Conservation (phyloP, 306 rosid species). For the Malus sieversii region DNA sequence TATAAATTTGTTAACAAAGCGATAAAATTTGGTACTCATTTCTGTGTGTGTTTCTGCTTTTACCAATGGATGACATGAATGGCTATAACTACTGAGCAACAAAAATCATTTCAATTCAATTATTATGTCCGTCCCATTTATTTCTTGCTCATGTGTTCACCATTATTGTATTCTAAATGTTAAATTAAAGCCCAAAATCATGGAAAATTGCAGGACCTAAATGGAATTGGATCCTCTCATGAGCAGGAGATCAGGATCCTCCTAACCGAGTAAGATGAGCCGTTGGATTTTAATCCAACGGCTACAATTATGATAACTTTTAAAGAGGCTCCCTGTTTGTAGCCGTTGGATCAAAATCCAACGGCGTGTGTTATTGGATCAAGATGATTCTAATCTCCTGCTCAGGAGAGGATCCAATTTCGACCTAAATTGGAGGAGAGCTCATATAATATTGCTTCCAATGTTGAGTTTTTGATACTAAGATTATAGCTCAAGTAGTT, state of each 20-base stretch:
- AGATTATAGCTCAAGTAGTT: background rate
- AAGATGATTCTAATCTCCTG: no score
- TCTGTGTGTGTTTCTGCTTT: slow-evolving; percentile 1
- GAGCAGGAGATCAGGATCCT: no score
- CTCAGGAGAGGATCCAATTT: no score
- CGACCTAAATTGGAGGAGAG: background rate
- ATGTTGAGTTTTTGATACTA: background rate
- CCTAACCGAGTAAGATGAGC: no score
- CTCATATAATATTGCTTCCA: no score
- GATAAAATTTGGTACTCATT: background rate
- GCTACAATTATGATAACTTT: no score
- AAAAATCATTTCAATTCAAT: slow-evolving; percentile 7
- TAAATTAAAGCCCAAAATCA: background rate
- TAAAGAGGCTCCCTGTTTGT: no score
- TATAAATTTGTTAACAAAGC: background rate
- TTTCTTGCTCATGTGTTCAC: background rate
- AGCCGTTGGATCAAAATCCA: no score
- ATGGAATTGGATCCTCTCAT: no score
- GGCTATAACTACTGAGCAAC: background rate
- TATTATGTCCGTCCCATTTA: background rate
- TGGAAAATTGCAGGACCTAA: background rate
- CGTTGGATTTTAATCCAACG: no score
- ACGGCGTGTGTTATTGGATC: no score
- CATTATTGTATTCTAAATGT: background rate
- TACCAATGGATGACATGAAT: background rate